A percentile compares a stretch with the other conserved stretches of the same genome.
Conservation (phyloP, 768 basidiomycete species). For the Boletus insuetus region DNA sequence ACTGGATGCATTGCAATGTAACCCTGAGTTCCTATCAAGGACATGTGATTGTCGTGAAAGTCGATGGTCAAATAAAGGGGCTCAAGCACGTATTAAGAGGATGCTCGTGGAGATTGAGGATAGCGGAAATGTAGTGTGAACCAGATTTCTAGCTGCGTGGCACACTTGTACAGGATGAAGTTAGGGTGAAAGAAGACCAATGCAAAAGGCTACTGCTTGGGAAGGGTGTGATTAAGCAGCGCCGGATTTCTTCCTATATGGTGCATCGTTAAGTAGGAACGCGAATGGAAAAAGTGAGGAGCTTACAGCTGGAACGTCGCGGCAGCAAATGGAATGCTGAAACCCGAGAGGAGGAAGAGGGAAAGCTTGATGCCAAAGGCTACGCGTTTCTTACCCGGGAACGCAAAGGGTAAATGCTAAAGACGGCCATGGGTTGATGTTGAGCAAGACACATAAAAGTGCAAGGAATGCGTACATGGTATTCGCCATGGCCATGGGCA, state of each 20-base stretch:
- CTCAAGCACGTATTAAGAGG: constrained; percentile 36
- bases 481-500: constrained; percentile 47
- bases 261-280: constrained; percentile 2
- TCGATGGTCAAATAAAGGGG: constrained; percentile 34
- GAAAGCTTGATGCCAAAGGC: constrained; percentile 38
- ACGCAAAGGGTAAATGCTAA: constrained; percentile 57
- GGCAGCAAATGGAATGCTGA: constrained; percentile 66
- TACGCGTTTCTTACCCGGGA: constrained; percentile 49
- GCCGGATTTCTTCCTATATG: constrained; percentile 40
- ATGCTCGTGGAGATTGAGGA: constrained; percentile 27
- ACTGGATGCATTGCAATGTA: constrained; percentile 64
- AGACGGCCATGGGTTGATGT: constrained; percentile 2
- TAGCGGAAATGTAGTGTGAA: constrained; percentile 15
- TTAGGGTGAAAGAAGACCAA: background rate
- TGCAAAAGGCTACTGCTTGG: constrained; percentile 2
- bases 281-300: background rate
- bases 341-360: constrained; percentile 48
- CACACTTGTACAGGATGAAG: constrained; percentile 7
- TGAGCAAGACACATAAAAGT: background rate
- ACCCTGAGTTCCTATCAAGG: constrained; percentile 57
- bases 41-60: constrained; percentile 63
- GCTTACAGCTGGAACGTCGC: constrained; percentile 64
- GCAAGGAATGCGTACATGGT: constrained; percentile 44
- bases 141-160: background rate
- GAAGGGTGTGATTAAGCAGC: constrained; percentile 21